Evolutionary conservation across 2,329 filamentous ascomycete genomes (phyloP).

Genomic region (Davidsoniella neocaledoniae): DNA sequence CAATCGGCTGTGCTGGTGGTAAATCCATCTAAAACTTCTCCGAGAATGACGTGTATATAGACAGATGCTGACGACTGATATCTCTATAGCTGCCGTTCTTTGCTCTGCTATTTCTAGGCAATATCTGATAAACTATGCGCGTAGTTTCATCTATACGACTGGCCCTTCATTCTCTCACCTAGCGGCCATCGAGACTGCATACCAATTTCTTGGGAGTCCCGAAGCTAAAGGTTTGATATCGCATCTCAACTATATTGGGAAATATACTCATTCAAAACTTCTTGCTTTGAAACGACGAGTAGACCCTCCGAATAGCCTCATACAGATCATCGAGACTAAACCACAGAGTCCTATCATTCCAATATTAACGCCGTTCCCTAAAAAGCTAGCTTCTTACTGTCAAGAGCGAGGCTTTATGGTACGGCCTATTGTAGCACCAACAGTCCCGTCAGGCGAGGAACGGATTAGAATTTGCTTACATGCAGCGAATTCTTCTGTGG

Average conservation of each 20-base stretch:
- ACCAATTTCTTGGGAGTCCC: conserved; percentile 36
- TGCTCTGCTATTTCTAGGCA: conserved; percentile 40
- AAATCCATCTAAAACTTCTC: conserved; percentile 16
- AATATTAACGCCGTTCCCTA: conserved; percentile 39
- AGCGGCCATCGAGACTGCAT: conserved; percentile 39
- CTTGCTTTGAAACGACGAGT: conserved; percentile 20
- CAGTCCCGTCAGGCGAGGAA: conserved; percentile 45
- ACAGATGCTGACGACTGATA: conserved; percentile 14
- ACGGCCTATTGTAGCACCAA: conserved; percentile 50
- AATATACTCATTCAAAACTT: conserved; percentile 28
- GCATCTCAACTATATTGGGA: conserved; percentile 29
- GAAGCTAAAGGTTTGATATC: conserved; percentile 23
- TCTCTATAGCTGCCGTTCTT: conserved; percentile 33
- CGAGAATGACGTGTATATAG: too few species aligned
- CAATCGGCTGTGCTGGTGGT: conserved; percentile 54
- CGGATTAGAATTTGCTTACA: conserved; percentile 52
- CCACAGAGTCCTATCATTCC: conserved; percentile 49
- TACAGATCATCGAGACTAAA: conserved; percentile 5
- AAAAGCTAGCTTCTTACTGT: conserved; percentile 41
- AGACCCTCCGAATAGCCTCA: conserved; percentile 12
- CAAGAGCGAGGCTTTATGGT: conserved; percentile 43
- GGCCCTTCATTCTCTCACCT: conserved; percentile 46
- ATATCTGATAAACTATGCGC: conserved; percentile 60
- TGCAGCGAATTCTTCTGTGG: conserved; percentile 41
- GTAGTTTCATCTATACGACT: conserved; percentile 60